Percentiles rank a stretch among this genome's conserved stretches.
These are phyloP conservation scores for Suaeda aralocaspica DNA, from an alignment of 148 eudicot species.

Conservation along the genomic window DNA sequence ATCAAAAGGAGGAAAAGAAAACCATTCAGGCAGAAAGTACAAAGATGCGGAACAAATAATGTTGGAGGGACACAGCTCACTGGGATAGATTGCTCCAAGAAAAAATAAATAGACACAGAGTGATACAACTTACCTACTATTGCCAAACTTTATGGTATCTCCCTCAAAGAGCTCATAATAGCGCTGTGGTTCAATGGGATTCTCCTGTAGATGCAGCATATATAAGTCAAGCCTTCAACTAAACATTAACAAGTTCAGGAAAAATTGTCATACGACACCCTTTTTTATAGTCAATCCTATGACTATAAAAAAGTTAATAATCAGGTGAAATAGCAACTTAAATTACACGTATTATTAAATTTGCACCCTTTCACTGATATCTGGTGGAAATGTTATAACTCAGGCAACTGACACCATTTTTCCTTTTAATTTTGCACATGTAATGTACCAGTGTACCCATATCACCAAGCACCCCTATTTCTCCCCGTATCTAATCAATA, in stretches of 20 bases:
- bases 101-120: not conserved
- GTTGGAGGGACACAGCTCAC: not conserved
- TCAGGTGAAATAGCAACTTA: too few relatives aligned
- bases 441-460: too few relatives aligned
- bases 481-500: too few relatives aligned
- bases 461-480: too few relatives aligned
- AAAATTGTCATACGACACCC: too few relatives aligned
- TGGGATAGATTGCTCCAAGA: not conserved
- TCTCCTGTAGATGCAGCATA: conserved; percentile 52
- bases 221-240: conserved; percentile 9
- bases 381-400: too few relatives aligned
- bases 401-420: too few relatives aligned
- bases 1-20: not conserved
- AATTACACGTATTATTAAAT: too few relatives aligned
- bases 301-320: too few relatives aligned
- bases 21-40: not conserved
- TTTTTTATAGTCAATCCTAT: too few relatives aligned
- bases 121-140: conserved; percentile 60
- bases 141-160: conserved; percentile 87
- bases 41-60: not conserved
- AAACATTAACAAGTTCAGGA: not conserved
- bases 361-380: too few relatives aligned
- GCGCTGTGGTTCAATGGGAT: conserved; percentile 73
- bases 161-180: conserved; percentile 84
- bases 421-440: too few relatives aligned